Percentiles rank a stretch among this genome's conserved stretches.
phyloP scores from a whole-genome alignment of 257 asterid genomes.

The Solanum virginianum region DNA sequence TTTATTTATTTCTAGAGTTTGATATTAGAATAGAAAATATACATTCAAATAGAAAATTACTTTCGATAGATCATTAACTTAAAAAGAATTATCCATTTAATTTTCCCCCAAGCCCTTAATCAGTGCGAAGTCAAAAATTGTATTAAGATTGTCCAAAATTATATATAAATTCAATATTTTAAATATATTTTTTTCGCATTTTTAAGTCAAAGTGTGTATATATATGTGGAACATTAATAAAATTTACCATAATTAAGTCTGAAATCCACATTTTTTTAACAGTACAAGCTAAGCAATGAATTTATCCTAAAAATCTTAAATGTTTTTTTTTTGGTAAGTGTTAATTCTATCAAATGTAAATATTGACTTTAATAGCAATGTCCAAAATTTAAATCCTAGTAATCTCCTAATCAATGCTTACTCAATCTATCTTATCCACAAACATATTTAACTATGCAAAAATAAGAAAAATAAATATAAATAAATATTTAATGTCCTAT shows the following conservation, averaged over 20 bases:
- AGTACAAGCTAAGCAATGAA: background rate
- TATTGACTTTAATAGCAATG: background rate
- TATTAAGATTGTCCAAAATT: no score
- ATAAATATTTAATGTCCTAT: background rate
- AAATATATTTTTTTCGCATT: no score
- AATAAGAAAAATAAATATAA: background rate
- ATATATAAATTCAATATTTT: background rate
- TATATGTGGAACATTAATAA: no score
- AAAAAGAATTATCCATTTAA: no score
- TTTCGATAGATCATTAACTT: no score
- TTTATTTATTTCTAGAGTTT: no score
- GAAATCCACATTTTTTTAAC: background rate
- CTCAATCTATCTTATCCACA: background rate
- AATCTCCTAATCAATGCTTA: background rate
- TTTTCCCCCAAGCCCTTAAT: no score
- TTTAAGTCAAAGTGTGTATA: no score
- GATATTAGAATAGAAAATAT: no score
- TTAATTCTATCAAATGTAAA: background rate
- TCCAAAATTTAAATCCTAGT: background rate
- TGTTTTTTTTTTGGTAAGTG: background rate
- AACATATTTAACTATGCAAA: background rate
- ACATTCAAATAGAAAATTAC: no score
- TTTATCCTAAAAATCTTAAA: background rate
- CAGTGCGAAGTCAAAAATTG: no score
- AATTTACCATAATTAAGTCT: no score